A percentile compares a stretch with the other conserved stretches of the same genome.
Evolutionary conservation across 2,329 filamentous ascomycete species (phyloP).

Genomic region (Mollisiaceae sp.): DNA sequence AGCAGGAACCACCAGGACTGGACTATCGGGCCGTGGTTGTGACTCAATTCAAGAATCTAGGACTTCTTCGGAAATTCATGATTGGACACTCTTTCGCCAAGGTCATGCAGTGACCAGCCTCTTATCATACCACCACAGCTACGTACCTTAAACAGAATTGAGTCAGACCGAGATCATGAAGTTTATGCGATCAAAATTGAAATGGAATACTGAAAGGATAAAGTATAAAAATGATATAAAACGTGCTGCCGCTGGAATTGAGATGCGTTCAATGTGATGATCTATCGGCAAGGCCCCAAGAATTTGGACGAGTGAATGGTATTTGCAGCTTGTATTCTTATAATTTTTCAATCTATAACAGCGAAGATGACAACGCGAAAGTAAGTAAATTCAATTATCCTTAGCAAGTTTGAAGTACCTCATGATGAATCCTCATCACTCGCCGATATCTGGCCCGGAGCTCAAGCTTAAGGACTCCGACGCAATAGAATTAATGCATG

Average conservation of each 20-base stretch:
- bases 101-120: not conserved
- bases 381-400: not conserved
- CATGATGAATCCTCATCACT: constrained; percentile 8
- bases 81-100: not conserved
- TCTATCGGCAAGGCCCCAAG: too few relatives aligned
- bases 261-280: not conserved
- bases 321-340: not conserved
- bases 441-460: constrained; percentile 17
- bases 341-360: too few relatives aligned
- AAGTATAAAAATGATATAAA: not conserved
- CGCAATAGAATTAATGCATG: constrained; percentile 15
- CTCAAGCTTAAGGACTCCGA: constrained; percentile 14
- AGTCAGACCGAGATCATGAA: not conserved
- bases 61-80: not conserved
- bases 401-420: not conserved
- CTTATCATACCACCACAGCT: not conserved
- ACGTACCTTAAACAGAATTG: not conserved
- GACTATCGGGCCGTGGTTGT: not conserved
- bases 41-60: not conserved
- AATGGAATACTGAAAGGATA: not conserved
- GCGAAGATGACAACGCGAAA: not conserved
- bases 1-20: too few relatives aligned
- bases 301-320: too few relatives aligned
- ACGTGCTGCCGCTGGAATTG: not conserved
- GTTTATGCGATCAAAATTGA: not conserved